These are phyloP conservation scores for Coriolopsis trogii DNA, from an alignment of 1,284 basidiomycete genomes.

Conservation along the genomic window DNA sequence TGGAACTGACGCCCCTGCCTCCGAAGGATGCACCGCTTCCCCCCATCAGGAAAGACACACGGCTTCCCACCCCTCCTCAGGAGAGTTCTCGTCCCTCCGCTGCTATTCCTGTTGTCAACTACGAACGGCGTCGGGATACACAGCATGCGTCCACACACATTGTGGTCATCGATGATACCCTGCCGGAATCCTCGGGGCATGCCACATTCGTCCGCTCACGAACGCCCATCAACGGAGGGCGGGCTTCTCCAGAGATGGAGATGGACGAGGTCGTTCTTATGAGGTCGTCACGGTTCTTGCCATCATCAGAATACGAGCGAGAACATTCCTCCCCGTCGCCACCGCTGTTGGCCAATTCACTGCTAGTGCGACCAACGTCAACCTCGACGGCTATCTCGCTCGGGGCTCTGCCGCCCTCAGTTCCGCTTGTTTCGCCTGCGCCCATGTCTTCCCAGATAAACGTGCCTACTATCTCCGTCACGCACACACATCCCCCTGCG, in stretches of 20 bases:
- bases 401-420: slow-evolving; percentile 3
- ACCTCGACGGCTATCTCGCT: slow-evolving; percentile 17
- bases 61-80: slow-evolving; percentile 19
- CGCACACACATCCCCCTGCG: slow-evolving; percentile 9
- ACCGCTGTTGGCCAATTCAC: slow-evolving; percentile 18
- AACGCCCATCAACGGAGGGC: slow-evolving; percentile 6
- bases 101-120: background rate
- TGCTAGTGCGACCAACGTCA: slow-evolving; percentile 22
- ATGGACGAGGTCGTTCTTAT: slow-evolving; percentile 17
- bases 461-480: slow-evolving; percentile 1
- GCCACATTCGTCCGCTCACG: slow-evolving; percentile 3
- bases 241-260: slow-evolving; percentile 9
- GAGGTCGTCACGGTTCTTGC: slow-evolving; percentile 4
- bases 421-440: slow-evolving; percentile 13
- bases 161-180: slow-evolving; percentile 1
- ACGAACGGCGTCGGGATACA: slow-evolving; percentile 6
- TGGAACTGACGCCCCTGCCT: slow-evolving; percentile 16
- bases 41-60: slow-evolving; percentile 12
- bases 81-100: slow-evolving; percentile 4
- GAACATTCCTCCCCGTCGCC: slow-evolving; percentile 20
- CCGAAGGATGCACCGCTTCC: slow-evolving; percentile 17
- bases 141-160: background rate
- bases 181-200: background rate
- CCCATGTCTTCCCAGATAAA: slow-evolving; percentile 15
- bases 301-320: slow-evolving; percentile 6